phyloP scores from a whole-genome alignment of 495 filamentous ascomycete species.

The Hypoxylon fragiforme region DNA sequence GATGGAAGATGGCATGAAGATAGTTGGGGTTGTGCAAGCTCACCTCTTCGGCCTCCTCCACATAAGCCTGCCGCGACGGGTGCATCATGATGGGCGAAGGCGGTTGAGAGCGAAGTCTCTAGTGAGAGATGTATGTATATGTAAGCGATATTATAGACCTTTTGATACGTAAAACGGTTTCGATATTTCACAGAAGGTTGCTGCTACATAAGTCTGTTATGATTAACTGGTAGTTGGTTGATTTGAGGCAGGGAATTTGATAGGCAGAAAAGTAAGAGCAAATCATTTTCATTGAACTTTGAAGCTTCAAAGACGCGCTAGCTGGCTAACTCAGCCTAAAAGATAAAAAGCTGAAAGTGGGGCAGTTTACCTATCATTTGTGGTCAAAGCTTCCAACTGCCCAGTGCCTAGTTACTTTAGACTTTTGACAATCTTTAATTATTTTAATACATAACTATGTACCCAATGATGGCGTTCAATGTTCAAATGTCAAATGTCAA shows the following conservation, averaged over 20 bases:
- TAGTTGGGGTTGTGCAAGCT: slow-evolving; percentile 38
- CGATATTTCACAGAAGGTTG: background rate
- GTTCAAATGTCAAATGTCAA: too few relatives aligned
- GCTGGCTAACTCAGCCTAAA: too few relatives aligned
- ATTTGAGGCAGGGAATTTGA: background rate
- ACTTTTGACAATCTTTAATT: background rate
- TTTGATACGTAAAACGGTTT: too few relatives aligned
- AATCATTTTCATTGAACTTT: background rate
- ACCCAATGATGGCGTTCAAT: too few relatives aligned
- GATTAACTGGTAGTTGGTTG: background rate
- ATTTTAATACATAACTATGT: background rate
- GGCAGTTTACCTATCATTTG: background rate
- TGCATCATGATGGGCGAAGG: slow-evolving; percentile 66
- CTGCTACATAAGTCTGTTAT: too few relatives aligned
- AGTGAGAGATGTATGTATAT: too few relatives aligned
- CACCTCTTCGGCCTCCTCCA: slow-evolving; percentile 84
- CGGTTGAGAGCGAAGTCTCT: background rate
- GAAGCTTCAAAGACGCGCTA: slow-evolving; percentile 6
- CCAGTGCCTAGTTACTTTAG: background rate
- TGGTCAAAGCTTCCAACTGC: slow-evolving; percentile 15
- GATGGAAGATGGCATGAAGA: slow-evolving; percentile 36
- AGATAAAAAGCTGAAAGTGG: background rate
- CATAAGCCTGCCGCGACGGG: slow-evolving; percentile 91
- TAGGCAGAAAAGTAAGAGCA: background rate
- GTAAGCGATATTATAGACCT: too few relatives aligned